Percentiles rank a stretch among this genome's conserved stretches.
These are phyloP conservation scores for Narthecium ossifragum DNA, from an alignment of 106 monocot genomes.

Conservation along the genomic window DNA sequence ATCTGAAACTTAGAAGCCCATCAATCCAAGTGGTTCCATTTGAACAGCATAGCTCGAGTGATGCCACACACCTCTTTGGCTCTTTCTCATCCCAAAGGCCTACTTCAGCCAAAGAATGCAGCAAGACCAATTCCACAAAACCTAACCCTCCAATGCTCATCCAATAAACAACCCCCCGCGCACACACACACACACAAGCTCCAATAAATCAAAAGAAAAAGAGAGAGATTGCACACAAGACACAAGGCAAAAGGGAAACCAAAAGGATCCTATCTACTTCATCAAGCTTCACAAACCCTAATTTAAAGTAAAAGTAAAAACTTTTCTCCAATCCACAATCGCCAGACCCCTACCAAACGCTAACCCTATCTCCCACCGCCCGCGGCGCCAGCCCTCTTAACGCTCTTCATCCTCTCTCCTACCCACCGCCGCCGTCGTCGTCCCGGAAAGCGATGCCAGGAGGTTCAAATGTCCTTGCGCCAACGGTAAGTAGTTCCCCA, in stretches of 20 bases:
- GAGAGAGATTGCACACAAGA: not conserved
- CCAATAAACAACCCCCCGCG: no score
- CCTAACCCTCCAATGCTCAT: not conserved
- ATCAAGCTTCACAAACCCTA: slow-evolving; percentile 10
- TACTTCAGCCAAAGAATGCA: not conserved
- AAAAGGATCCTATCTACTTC: not conserved
- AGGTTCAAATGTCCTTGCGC: slow-evolving; percentile 74
- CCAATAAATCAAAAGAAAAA: not conserved
- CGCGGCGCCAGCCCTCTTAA: slow-evolving; percentile 19
- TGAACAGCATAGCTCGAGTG: no score
- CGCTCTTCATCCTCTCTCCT: slow-evolving; percentile 58
- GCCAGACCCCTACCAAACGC: not conserved
- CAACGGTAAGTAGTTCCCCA: slow-evolving; percentile 74
- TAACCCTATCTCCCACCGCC: not conserved
- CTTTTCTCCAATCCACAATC: slow-evolving; percentile 1
- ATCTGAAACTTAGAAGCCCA: not conserved
- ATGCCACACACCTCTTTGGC: not conserved
- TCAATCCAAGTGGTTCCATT: not conserved
- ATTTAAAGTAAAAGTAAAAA: no score
- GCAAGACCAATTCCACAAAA: not conserved
- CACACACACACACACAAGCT: not conserved
- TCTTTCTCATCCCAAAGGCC: not conserved
- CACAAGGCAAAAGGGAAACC: not conserved
- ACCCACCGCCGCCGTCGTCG: slow-evolving; percentile 26
- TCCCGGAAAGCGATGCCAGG: slow-evolving; percentile 61